Percentiles rank a stretch among this genome's conserved stretches.
Evolutionary conservation across 331 rosid genomes (phyloP).

Genomic region (Telfairia occidentalis): DNA sequence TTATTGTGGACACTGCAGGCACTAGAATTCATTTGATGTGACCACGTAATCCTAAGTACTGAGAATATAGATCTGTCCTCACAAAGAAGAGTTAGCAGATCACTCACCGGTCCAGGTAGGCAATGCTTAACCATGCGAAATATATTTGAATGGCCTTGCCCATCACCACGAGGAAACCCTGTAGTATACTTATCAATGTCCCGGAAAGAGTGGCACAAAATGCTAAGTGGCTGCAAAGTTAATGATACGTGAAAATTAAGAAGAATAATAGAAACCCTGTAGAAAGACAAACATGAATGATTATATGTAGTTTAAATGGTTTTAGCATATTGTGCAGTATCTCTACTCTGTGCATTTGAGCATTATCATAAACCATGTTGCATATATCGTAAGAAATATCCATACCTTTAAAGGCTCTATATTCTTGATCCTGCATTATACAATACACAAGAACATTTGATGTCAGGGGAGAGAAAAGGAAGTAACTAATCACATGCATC

Average conservation of each 20-base stretch:
- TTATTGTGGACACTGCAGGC: neutral
- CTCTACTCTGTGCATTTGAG: neutral
- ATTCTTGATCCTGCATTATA: conserved; percentile 78
- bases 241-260: neutral
- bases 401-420: conserved; percentile 67
- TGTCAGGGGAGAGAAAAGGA: conserved; percentile 10
- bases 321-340: neutral
- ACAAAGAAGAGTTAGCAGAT: neutral
- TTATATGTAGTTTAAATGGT: neutral
- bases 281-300: neutral
- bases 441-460: conserved; percentile 14
- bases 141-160: conserved; percentile 71
- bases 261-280: neutral
- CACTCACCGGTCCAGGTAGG: conserved; percentile 97
- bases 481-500: neutral
- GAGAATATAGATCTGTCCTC: neutral
- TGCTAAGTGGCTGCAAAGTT: conserved; percentile 74
- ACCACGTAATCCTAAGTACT: neutral
- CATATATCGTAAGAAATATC: neutral
- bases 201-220: conserved; percentile 82
- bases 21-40: neutral
- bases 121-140: conserved; percentile 74
- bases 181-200: conserved; percentile 77
- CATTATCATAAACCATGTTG: neutral
- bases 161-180: conserved; percentile 84